A percentile compares a stretch with the other conserved stretches of the same genome.
These are phyloP conservation scores for Fistulifera solaris DNA, from an alignment of 108 stramenopile species.

Conservation along the genomic window DNA sequence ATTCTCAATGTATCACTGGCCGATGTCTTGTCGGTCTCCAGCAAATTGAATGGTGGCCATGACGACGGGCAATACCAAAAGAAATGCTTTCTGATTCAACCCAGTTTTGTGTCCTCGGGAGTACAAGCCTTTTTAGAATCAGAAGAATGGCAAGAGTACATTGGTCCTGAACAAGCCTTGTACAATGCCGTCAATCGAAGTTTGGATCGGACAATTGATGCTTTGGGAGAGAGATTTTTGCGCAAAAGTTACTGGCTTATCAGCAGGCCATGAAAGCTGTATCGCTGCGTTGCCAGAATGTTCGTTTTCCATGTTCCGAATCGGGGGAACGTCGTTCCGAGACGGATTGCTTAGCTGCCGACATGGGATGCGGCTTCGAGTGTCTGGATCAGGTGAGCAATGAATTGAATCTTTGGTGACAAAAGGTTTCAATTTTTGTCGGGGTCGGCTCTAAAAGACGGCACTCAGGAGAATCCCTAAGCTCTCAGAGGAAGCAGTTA, in stretches of 20 bases:
- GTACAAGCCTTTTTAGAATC: conserved; percentile 8
- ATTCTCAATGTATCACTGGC: conserved; percentile 15
- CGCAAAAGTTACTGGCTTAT: conserved; percentile 15
- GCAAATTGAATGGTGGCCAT: conserved; percentile 16
- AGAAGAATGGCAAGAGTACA: conserved; percentile 9
- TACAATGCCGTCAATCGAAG: conserved; percentile 23
- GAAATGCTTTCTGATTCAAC: background rate
- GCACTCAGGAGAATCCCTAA: too few species aligned
- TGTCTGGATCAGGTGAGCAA: conserved; percentile 31
- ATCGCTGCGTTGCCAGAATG: background rate
- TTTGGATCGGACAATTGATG: conserved; percentile 35
- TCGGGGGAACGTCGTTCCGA: conserved; percentile 11
- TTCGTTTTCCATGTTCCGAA: conserved; percentile 19
- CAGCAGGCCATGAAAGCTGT: conserved; percentile 3
- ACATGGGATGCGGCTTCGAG: conserved; percentile 35
- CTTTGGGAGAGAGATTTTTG: conserved; percentile 25
- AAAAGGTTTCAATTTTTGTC: too few species aligned
- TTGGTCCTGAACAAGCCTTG: conserved; percentile 12
- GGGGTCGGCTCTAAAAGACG: too few species aligned
- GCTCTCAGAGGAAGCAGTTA: too few species aligned
- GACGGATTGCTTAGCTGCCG: conserved; percentile 26
- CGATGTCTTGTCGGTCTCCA: conserved; percentile 22
- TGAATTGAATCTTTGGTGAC: conserved; percentile 7
- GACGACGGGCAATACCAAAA: conserved; percentile 13
- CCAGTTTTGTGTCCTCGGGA: conserved; percentile 2